These are phyloP conservation scores for Stropharia rugosoannulata DNA, from an alignment of 768 basidiomycete genomes.

Conservation along the genomic window DNA sequence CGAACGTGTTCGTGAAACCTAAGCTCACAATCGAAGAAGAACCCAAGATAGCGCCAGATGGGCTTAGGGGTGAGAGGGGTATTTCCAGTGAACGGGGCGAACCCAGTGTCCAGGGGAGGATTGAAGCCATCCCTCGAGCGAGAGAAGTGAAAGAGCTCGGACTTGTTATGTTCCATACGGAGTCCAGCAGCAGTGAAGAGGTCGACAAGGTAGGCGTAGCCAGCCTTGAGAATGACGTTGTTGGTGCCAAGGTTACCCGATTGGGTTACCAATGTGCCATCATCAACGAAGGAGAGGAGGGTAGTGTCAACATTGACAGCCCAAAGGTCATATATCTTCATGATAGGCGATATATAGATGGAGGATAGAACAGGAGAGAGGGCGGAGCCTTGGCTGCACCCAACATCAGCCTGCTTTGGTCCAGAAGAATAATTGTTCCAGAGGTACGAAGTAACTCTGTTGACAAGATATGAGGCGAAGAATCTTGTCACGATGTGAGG, in stretches of 20 bases:
- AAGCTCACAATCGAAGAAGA: too few relatives aligned
- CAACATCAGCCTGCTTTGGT: not conserved
- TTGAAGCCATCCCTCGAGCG: too few relatives aligned
- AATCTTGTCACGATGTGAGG: not conserved
- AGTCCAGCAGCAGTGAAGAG: not conserved
- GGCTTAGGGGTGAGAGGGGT: too few relatives aligned
- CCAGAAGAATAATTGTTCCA: not conserved
- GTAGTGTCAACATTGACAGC: not conserved
- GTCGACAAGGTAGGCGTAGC: not conserved
- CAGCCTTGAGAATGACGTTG: not conserved
- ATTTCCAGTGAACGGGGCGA: too few relatives aligned
- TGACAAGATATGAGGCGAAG: not conserved
- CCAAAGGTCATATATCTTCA: not conserved
- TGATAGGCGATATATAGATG: not conserved
- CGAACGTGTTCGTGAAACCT: too few relatives aligned
- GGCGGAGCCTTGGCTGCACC: not conserved
- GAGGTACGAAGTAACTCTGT: not conserved
- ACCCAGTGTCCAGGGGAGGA: too few relatives aligned
- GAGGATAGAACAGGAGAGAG: not conserved
- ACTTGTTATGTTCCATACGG: not conserved
- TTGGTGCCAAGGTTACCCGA: not conserved
- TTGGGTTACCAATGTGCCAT: not conserved
- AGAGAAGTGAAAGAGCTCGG: not conserved
- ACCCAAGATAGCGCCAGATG: too few relatives aligned
- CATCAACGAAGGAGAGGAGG: not conserved